These are phyloP conservation scores for Chrysochromulina tobinii DNA, from an alignment of 78 protist genomes.

Conservation along the genomic window DNA sequence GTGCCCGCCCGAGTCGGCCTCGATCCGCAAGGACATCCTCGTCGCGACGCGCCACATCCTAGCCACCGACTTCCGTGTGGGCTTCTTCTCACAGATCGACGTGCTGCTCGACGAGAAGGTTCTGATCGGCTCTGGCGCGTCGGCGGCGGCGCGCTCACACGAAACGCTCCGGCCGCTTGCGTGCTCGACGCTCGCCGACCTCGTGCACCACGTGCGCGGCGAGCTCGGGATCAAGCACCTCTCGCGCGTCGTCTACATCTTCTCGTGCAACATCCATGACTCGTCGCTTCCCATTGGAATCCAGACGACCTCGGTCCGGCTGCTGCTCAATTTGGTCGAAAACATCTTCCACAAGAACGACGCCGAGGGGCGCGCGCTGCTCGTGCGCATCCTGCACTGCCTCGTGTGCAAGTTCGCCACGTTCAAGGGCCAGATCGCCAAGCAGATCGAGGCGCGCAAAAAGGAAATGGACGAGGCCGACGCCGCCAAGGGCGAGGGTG, in stretches of 20 bases:
- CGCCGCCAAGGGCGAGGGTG: neutral
- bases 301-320: constrained; percentile 84
- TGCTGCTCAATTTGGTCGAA: constrained; percentile 86
- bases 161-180: constrained; percentile 82
- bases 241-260: constrained; percentile 66
- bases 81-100: constrained; percentile 77
- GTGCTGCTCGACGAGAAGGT: constrained; percentile 74
- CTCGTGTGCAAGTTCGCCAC: constrained; percentile 77
- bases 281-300: constrained; percentile 67
- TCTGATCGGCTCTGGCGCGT: constrained; percentile 57
- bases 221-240: constrained; percentile 67
- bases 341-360: constrained; percentile 57
- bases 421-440: constrained; percentile 62
- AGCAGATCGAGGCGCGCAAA: neutral
- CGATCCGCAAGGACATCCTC: constrained; percentile 76
- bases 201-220: constrained; percentile 80
- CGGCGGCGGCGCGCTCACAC: neutral
- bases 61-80: constrained; percentile 78
- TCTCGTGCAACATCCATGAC: constrained; percentile 83
- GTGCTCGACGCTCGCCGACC: constrained; percentile 83
- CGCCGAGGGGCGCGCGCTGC: constrained; percentile 50
- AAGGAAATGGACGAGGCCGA: neutral
- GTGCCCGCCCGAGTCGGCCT: constrained; percentile 78
- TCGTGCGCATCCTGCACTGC: constrained; percentile 69
- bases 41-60: constrained; percentile 85